phyloP scores from a whole-genome alignment of 176 grass and related monocot species.

The barley (Hordeum vulgare) region MorexV3_pseudomolecules_assembly NC_058524.1:614020420-614020919 shows the following conservation, averaged over 20 bases:
- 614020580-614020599: constrained; percentile 56
- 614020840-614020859: neutral
- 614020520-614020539: constrained; percentile 70
- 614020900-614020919: constrained; percentile 46
- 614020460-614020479: neutral
- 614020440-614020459: neutral
- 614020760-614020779: constrained; percentile 19
- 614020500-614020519: constrained; percentile 65
- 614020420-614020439: neutral
- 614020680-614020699: neutral
- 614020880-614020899: too few relatives aligned
- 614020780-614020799: constrained; percentile 46
- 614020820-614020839: constrained; percentile 50
- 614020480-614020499: constrained; percentile 50
- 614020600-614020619: constrained; percentile 55
- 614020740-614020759: constrained; percentile 43
- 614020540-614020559: constrained; percentile 39
- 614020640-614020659: neutral
- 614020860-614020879: neutral
- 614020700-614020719: neutral
- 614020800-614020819: constrained; percentile 84
- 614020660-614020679: neutral
- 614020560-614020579: constrained; percentile 73
- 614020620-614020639: constrained; percentile 40
- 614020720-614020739: constrained; percentile 61